Evolutionary conservation across 768 basidiomycete species (phyloP), one percentile per base, ranked within the genome.

Genomic region (Mrakia blollopis): DNA sequence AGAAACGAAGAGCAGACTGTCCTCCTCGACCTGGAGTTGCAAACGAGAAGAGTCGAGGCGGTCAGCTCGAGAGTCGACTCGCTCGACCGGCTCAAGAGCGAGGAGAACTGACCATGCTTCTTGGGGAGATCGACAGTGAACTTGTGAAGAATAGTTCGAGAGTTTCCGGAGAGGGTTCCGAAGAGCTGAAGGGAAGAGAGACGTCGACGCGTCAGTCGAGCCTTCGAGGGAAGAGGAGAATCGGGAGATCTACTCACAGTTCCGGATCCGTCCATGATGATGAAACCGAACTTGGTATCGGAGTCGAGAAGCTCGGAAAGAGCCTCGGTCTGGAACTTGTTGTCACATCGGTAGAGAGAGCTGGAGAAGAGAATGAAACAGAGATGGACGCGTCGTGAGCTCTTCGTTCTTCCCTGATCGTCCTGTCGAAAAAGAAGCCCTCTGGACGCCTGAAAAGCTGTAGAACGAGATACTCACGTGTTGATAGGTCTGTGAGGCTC

Each of bases 401-500:
- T 76, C 75, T 72, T 62, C 41, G 35, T 23, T 9, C 28, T 68
- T 50, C 61, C 25, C 72, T 47, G 37, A 68, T 13, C 28, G 62
- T 35, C 16, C 7, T 7, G 32, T 30, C 16, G 41, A 54, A 44
- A n/a, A 16, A 5, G 30, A 16, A 47, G 2, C 14, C 44, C 11
- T 6, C 5, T 44, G 39, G 32, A 65, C n/a, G 30, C 25, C n/a
- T 32, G n/a, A 39, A 28, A 44, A 57, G 61, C 61, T 39, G 30
- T 67, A 5, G 30, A 18, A 14, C 7, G n/a, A 28, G 25, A 32
- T 1, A 86, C 91, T 77, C 84, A 95, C 92, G 96, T 98, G 84
- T 98, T 98, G 86, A 98, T 97, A 47, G 96, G 94, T 83, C 98
- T 98, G 85, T 97, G 96, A 11, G 97, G 97, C 83, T 97, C 94